These are phyloP conservation scores for Firmiana major DNA, from an alignment of 345 rosid genomes.

Conservation along the genomic window DNA sequence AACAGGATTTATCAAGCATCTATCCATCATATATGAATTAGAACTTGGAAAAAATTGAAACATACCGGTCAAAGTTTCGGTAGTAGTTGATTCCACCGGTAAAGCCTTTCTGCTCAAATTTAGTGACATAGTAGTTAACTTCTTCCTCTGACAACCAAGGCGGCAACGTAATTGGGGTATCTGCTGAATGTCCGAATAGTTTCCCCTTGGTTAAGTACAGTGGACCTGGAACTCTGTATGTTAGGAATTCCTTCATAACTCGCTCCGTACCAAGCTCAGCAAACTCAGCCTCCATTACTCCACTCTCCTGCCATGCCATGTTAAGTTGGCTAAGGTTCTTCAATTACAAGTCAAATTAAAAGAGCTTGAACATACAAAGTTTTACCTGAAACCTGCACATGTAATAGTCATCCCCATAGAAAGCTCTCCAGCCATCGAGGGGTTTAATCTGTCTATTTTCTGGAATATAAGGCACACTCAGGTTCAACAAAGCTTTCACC, in stretches of 20 bases:
- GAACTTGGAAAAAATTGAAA: not conserved
- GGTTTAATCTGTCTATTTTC: conserved; percentile 34
- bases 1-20: not conserved
- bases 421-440: conserved; percentile 17
- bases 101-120: conserved; percentile 61
- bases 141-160: conserved; percentile 63
- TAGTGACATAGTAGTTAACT: conserved; percentile 45
- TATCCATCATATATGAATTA: too few species aligned
- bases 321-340: too few species aligned
- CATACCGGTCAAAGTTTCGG: conserved; percentile 21
- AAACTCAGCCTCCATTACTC: conserved; percentile 14
- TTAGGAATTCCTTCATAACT: conserved; percentile 57
- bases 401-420: conserved; percentile 52
- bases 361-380: not conserved
- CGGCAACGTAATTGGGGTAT: conserved; percentile 44
- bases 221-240: not conserved
- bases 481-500: conserved; percentile 42
- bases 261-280: conserved; percentile 18
- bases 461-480: conserved; percentile 40
- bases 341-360: too few species aligned
- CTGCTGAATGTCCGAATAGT: conserved; percentile 19
- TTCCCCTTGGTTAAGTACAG: not conserved
- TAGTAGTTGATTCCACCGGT: conserved; percentile 60
- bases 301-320: not conserved
- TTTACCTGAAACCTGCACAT: conserved; percentile 60